phyloP scores from a whole-genome alignment of 2,329 filamentous ascomycete genomes.

The Talaromyces sp. region DNA sequence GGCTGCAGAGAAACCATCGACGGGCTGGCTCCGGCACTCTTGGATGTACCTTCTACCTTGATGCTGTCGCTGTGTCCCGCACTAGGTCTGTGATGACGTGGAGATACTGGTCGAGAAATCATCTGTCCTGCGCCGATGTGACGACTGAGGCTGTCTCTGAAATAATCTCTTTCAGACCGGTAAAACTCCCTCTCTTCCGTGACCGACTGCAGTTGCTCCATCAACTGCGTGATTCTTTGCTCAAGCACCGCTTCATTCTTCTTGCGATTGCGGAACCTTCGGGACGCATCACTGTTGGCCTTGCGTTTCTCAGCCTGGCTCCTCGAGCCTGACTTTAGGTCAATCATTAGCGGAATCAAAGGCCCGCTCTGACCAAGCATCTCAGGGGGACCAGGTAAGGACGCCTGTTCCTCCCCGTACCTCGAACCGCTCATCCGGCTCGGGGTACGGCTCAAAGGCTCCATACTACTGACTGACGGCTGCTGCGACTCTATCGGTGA shows the following conservation, averaged over 20 bases:
- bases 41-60: not conserved
- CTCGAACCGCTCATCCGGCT: conserved; percentile 18
- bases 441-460: conserved; percentile 20
- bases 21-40: not conserved
- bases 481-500: conserved; percentile 14
- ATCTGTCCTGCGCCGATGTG: conserved; percentile 21
- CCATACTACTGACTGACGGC: conserved; percentile 19
- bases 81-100: conserved; percentile 15
- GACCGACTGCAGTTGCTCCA: conserved; percentile 28
- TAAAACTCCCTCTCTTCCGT: conserved; percentile 34
- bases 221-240: conserved; percentile 29
- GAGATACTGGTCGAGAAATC: conserved; percentile 26
- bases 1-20: not conserved
- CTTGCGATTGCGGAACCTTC: conserved; percentile 37
- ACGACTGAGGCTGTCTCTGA: conserved; percentile 27
- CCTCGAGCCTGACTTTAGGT: conserved; percentile 36
- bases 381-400: not conserved
- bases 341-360: conserved; percentile 33
- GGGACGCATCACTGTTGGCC: conserved; percentile 38
- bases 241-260: conserved; percentile 35
- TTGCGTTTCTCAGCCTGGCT: conserved; percentile 37
- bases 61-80: conserved; percentile 7
- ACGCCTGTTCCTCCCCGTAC: conserved; percentile 15
- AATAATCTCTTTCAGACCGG: conserved; percentile 35
- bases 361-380: conserved; percentile 9